Evolutionary conservation across 306 rosid genomes (phyloP).

Genomic region (Canavalia gladiata): DNA sequence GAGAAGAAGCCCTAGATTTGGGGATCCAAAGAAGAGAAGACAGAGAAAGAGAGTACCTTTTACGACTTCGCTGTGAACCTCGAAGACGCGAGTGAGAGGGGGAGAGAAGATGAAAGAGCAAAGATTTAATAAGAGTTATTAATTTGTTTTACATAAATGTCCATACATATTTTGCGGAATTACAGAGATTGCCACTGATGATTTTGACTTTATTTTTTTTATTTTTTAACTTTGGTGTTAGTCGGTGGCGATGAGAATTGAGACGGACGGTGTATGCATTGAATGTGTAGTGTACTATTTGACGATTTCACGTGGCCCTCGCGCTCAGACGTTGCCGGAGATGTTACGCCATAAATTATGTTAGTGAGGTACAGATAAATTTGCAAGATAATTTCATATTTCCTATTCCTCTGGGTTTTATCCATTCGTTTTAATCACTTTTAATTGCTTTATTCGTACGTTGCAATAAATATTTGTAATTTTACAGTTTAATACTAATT

Average conservation of each 20-base stretch:
- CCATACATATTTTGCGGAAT: constrained; percentile 17
- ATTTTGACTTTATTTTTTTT: not conserved
- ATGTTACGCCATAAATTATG: constrained; percentile 33
- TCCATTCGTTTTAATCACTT: too few species aligned
- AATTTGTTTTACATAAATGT: constrained; percentile 47
- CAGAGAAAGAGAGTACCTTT: constrained; percentile 50
- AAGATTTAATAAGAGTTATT: not conserved
- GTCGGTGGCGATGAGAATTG: not conserved
- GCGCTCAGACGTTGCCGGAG: constrained; percentile 37
- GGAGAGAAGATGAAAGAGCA: constrained; percentile 6
- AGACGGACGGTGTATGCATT: constrained; percentile 15
- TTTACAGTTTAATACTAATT: too few species aligned
- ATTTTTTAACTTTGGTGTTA: not conserved
- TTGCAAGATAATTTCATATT: too few species aligned
- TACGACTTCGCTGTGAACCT: constrained; percentile 65
- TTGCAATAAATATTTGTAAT: too few species aligned
- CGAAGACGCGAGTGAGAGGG: constrained; percentile 53
- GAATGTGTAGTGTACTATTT: not conserved
- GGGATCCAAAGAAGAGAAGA: constrained; percentile 62
- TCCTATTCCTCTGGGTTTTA: too few species aligned
- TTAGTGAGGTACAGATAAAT: not conserved
- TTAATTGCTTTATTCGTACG: too few species aligned
- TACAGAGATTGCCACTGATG: constrained; percentile 49
- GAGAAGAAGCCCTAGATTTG: constrained; percentile 76
- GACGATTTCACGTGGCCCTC: constrained; percentile 44